Base-by-base conservation (phyloP, 768 basidiomycete species). In the Trametes punicea region DNA sequence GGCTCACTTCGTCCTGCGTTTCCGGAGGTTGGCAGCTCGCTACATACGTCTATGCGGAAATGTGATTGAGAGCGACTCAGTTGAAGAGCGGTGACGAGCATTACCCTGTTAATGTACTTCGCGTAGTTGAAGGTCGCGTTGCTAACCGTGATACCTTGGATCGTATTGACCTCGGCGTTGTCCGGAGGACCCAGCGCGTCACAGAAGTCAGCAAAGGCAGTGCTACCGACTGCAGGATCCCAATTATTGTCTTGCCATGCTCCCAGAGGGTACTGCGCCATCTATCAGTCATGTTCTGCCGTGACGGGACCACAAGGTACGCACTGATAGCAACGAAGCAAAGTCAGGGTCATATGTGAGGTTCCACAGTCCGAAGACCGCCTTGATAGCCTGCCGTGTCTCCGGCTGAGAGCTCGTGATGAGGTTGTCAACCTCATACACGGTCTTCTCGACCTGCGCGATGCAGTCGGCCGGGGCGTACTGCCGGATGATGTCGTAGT, bases 221-320 rank as follows among this genome's bases (percentile, higher is more conserved):
- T 77, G 63, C 79, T 85, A 25, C 76, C 79, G 48, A 88, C 80
- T 6, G 73, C 71, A 0, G 89, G 86, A 65, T 96, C 89, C 95
- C 95, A 97, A 66, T 87, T 88, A 69, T 85, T 88, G 4, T 74
- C 75, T 73, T 98, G 95, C 90, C 93, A 97, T 5, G 68, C 73
- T 1, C 78, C 81, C 25, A 94, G 74, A 2, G 90, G 89, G 30
- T 56, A 61, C 81, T 91, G 49, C 30, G 36, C 20, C n/a, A n/a
- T 7, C 41, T 46, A n/a, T 47, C 27, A 47, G 33, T 51, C 27
- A 29, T 10, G 7, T 10, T 13, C n/a, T 7, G 5, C 5, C 18
- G 25, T 31, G 25, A 25, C 15, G 4, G 11, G 18, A 11, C 20
- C 20, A n/a, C 27, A 23, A 10, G 39, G 30, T 51, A 33, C 77